Conservation (phyloP, 768 basidiomycete genomes). For the Serendipita sp. region DNA sequence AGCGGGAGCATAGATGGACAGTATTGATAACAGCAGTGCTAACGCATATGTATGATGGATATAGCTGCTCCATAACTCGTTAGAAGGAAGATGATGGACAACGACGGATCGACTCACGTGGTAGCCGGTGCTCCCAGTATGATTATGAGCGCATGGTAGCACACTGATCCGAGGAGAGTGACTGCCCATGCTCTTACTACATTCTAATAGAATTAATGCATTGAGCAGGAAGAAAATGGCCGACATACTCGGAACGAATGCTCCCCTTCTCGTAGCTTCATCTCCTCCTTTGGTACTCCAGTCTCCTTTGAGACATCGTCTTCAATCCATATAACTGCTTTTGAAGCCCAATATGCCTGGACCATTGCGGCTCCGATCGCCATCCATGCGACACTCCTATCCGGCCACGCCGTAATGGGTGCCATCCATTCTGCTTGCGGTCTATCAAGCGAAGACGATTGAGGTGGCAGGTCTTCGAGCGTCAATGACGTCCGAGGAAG, state of each 20-base stretch:
- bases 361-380: constrained; percentile 38
- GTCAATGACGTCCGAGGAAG: constrained; percentile 45
- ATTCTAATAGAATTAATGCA: constrained; percentile 24
- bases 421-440: constrained; percentile 61
- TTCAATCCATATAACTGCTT: constrained; percentile 25
- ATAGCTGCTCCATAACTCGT: constrained; percentile 24
- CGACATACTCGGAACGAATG: neutral
- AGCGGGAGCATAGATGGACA: constrained; percentile 50
- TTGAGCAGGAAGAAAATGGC: constrained; percentile 8
- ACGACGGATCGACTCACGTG: constrained; percentile 26
- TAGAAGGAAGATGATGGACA: neutral
- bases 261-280: constrained; percentile 27
- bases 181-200: constrained; percentile 34
- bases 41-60: constrained; percentile 49
- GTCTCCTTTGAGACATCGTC: constrained; percentile 31
- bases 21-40: constrained; percentile 47
- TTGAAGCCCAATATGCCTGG: constrained; percentile 54
- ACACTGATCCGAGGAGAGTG: constrained; percentile 34
- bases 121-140: constrained; percentile 62
- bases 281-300: constrained; percentile 21
- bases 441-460: constrained; percentile 17
- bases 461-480: constrained; percentile 24
- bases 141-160: constrained; percentile 35
- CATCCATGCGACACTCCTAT: constrained; percentile 41
- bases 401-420: constrained; percentile 45